Evolutionary conservation across 441 rosid species (phyloP), one percentile per base, ranked within the genome.

Genomic region (Adansonia madagascariensis): DNA sequence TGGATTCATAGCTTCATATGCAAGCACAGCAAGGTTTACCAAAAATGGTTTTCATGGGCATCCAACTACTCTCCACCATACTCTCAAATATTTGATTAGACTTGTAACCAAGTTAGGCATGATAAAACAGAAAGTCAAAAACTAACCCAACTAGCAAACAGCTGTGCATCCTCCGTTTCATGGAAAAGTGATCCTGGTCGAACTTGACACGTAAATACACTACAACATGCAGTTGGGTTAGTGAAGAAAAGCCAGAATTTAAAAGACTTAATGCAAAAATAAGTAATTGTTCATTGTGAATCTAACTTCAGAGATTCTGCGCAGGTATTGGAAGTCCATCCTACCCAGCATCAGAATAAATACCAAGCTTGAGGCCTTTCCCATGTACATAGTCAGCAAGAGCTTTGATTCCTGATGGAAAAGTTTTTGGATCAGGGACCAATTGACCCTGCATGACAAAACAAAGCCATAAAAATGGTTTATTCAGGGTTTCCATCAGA

Each of bases 281-380:
- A 77, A 35, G 18, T 20, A 61, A 72, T 46, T 17, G 75, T 65
- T 49, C 8, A 44, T 77, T 41, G 77, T 74, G 73, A 55, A 77
- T 79, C 76, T 64, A 73, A 71, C 78, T 81, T 71, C 76, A 55
- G 60, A 76, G 74, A 67, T 43, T 81, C 41, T 66, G 75, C 47
- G 0, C 43, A 78, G 59, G 44, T 57, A 75, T 79, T 22, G 73
- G 63, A 87, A 83, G 79, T 65, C 77, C 75, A 82, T 84, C 97
- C 62, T 91, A 94, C 99, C 98, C 99, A 63, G 99, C 99, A 89
- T 91, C 98, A 47, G 98, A 91, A 82, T 96, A 96, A 83, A 96
- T 91, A 83, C 99, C 99, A 73, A 96, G 99, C 88, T 96, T 96
- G 65, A 96, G 97, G 83, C 94, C 97, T 83, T 86, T 89, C 56